Evolutionary conservation across 2,329 filamentous ascomycete genomes (phyloP).

Genomic region (Nannizziopsis arthrosporioides): DNA sequence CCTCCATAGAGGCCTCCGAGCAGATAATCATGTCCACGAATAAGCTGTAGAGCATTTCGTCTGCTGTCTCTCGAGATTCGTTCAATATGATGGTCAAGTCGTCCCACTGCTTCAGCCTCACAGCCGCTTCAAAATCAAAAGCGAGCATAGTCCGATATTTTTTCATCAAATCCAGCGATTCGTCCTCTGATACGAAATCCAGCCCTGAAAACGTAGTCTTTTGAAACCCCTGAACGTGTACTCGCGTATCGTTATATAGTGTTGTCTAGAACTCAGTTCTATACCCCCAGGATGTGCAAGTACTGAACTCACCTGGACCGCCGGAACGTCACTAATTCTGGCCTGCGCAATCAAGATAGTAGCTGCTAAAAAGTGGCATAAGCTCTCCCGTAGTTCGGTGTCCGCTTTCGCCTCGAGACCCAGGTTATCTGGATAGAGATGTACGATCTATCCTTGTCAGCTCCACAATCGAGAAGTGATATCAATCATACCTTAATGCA

Average conservation of each 20-base stretch:
- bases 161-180: conserved; percentile 39
- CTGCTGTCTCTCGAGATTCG: conserved; percentile 20
- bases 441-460: conserved; percentile 29
- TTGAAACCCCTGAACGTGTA: conserved; percentile 51
- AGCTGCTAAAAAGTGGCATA: conserved; percentile 57
- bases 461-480: background rate
- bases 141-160: conserved; percentile 58
- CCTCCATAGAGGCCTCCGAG: conserved; percentile 35
- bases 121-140: conserved; percentile 67
- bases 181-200: conserved; percentile 33
- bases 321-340: conserved; percentile 33
- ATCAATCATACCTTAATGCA: conserved; percentile 31
- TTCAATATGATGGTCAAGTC: conserved; percentile 51
- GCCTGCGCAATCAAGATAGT: conserved; percentile 39
- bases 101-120: conserved; percentile 57
- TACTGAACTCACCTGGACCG: conserved; percentile 27
- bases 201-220: conserved; percentile 32
- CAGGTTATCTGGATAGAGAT: conserved; percentile 23
- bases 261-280: conserved; percentile 35
- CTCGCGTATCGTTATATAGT: conserved; percentile 50
- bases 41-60: conserved; percentile 44
- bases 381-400: conserved; percentile 48
- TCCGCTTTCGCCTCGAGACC: conserved; percentile 30
- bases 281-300: background rate
- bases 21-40: conserved; percentile 56